Percentiles rank a stretch among this genome's conserved stretches.
Conservation (phyloP, 2,329 filamentous ascomycete genomes). For the Paecilomyces fulvus region DNA sequence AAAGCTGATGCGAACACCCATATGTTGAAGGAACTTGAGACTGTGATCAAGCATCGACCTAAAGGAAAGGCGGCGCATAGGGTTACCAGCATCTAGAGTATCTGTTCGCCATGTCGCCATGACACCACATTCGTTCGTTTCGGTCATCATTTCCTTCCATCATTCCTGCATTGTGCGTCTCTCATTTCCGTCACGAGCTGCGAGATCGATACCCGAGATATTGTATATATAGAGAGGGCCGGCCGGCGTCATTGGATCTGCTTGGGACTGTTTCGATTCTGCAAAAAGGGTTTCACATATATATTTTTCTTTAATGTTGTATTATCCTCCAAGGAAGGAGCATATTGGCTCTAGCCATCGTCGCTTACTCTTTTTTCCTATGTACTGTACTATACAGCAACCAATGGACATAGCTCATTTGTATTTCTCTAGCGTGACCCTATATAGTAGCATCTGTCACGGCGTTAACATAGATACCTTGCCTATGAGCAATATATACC, state of each 20-base stretch:
- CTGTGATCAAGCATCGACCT: slow-evolving; percentile 62
- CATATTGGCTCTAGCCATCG: neutral
- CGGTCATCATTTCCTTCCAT: neutral
- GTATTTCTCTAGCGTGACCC: neutral
- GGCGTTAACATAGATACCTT: neutral
- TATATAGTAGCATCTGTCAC: neutral
- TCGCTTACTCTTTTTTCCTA: neutral
- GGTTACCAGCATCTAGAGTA: slow-evolving; percentile 34
- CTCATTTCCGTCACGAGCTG: neutral
- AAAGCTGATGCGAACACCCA: slow-evolving; percentile 72
- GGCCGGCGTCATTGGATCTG: neutral
- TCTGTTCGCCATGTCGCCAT: neutral
- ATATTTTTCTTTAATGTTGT: neutral
- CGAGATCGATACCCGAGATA: neutral
- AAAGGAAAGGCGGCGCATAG: slow-evolving; percentile 30
- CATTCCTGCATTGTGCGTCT: neutral
- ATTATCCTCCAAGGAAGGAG: neutral
- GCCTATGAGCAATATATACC: too few relatives aligned
- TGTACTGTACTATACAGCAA: neutral
- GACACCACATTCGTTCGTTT: neutral
- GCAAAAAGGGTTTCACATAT: neutral
- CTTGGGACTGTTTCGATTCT: neutral
- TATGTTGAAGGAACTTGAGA: slow-evolving; percentile 90
- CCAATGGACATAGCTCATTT: neutral
- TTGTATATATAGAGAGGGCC: neutral